Base-by-base conservation (phyloP, 2,329 filamentous ascomycete species). In the Botrytis tulipae region DNA sequence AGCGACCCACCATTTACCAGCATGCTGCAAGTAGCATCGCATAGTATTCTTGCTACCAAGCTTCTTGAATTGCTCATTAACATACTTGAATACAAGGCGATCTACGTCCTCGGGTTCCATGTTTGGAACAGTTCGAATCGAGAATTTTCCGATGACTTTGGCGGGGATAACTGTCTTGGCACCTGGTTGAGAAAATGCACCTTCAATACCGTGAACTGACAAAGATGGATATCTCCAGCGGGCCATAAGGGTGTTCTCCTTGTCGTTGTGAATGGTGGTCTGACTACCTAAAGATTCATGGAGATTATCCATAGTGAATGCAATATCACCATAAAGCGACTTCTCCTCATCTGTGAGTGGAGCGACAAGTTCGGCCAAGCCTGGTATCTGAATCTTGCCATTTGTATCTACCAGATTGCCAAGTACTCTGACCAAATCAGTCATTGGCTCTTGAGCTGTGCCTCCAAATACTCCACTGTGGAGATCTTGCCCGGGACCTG, bases 121-220 rank as follows among this genome's bases (percentile, higher is more conserved):
- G 85, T 99, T 90, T 71, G 96, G 96, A 35, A 99, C 96, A 51
- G 95, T 98, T 78, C 96, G 91, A 84, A 99, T 98, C 69, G 93
- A 97, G 87, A 99, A 99, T 86, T 99, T 99, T 84, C 96, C 96
- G 80, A 92, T 93, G 73, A 99, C 96, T 87, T 98, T 98, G 80
- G 96, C 95, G 4, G 96, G 96, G 79, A 99, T 99, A 80, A 99
- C 96, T 1, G 96, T 99, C 89, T 99, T 99, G 73, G 95, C 96
- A 65, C 96, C 96, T 9, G 95, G 92, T 2, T 93, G 92, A 62
- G 93, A 95, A 86, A 97, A 99, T 70, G 94, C 96, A 74, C 96
- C 96, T 84, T 99, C 96, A 77, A 99, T 85, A 75, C 96, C 96
- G 86, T 99, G 96, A 60, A 99, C 86, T 37, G 95, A 98, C 73